phyloP scores from a whole-genome alignment of 176 grass and related monocot species.

The Tillandsia fasciculata region DNA sequence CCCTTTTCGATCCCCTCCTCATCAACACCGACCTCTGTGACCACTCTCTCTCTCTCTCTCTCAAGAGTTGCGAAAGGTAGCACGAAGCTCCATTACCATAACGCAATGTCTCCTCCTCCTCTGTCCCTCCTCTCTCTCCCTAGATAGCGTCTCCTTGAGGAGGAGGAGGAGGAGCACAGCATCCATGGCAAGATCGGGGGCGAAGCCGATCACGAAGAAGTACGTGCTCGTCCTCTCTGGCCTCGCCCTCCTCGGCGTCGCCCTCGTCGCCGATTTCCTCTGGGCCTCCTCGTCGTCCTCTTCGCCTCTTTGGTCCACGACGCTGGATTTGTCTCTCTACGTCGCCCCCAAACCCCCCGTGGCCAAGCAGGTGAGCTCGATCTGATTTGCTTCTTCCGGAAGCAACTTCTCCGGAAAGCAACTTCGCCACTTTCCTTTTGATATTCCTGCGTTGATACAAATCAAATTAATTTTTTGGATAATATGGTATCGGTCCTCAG shows the following conservation, averaged over 20 bases:
- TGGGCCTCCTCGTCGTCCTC: conserved; percentile 47
- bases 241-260: conserved; percentile 51
- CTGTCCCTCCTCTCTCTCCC: not conserved
- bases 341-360: not conserved
- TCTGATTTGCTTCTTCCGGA: not conserved
- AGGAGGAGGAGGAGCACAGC: not conserved
- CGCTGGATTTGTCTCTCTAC: conserved; percentile 21
- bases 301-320: conserved; percentile 39
- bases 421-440: not conserved
- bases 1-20: no score
- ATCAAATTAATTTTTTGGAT: no score
- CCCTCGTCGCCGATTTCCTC: conserved; percentile 63
- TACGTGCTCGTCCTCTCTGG: conserved; percentile 41
- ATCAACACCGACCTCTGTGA: not conserved
- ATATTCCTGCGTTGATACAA: not conserved
- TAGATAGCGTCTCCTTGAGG: not conserved
- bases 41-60: not conserved
- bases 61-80: not conserved
- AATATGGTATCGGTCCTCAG: no score
- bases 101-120: conserved; percentile 30
- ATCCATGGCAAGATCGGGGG: conserved; percentile 48
- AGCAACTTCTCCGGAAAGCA: not conserved
- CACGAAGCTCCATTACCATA: conserved; percentile 1
- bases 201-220: conserved; percentile 34
- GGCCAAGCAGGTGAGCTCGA: conserved; percentile 28